Conservation (phyloP, 2,329 filamentous ascomycete species). For the Clonostachys byssicola region DNA sequence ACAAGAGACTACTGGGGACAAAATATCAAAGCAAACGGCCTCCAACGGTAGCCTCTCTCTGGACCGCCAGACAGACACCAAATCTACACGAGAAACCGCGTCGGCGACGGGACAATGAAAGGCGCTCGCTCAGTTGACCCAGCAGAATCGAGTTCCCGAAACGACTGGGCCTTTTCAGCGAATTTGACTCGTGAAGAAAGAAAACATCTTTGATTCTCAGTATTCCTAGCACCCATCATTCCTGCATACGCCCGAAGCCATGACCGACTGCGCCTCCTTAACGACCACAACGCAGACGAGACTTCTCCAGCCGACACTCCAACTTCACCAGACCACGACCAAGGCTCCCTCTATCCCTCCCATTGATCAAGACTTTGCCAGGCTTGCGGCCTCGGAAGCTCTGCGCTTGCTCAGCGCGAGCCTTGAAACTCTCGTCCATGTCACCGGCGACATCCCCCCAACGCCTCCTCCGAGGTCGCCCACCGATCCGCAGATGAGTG, state of each 20-base stretch:
- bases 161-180: too few relatives aligned
- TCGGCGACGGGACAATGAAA: too few relatives aligned
- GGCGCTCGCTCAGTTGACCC: too few relatives aligned
- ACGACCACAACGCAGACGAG: conserved; percentile 10
- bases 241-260: not conserved
- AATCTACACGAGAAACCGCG: too few relatives aligned
- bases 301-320: conserved; percentile 1
- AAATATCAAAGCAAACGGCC: too few relatives aligned
- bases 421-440: conserved; percentile 65
- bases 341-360: conserved; percentile 14
- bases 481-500: conserved; percentile 61
- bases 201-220: too few relatives aligned
- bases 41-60: too few relatives aligned
- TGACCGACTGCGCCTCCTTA: too few relatives aligned
- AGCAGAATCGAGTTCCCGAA: too few relatives aligned
- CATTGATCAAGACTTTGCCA: conserved; percentile 61
- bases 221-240: not conserved
- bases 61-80: too few relatives aligned
- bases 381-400: conserved; percentile 67
- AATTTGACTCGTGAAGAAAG: too few relatives aligned
- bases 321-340: not conserved
- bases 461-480: conserved; percentile 67
- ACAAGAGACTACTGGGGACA: too few relatives aligned
- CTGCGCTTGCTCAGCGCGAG: conserved; percentile 74
- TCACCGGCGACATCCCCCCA: conserved; percentile 75